Percentiles rank a stretch among this genome's conserved stretches.
These are phyloP conservation scores for Scleroderma citrinum DNA, from an alignment of 768 basidiomycete species.

Conservation along the genomic window DNA sequence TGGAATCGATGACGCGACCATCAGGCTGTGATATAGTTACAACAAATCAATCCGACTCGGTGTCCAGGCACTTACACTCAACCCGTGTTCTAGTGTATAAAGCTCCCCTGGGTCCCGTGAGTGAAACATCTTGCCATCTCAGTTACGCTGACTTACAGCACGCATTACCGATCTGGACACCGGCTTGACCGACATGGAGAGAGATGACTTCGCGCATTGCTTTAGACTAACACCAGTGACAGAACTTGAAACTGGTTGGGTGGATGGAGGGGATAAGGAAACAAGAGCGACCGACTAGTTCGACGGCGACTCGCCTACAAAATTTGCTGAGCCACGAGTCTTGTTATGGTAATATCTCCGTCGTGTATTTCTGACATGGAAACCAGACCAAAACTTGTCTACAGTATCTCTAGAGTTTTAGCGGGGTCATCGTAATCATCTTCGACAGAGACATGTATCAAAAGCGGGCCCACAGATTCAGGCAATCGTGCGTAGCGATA, in stretches of 20 bases:
- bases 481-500: no score
- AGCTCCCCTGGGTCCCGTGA: slow-evolving; percentile 69
- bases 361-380: neutral
- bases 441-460: neutral
- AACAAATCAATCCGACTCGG: slow-evolving; percentile 6
- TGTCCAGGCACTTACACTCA: slow-evolving; percentile 59
- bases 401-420: neutral
- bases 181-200: slow-evolving; percentile 95
- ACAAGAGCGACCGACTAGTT: slow-evolving; percentile 5
- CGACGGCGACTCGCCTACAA: slow-evolving; percentile 6
- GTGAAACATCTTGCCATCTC: slow-evolving; percentile 6
- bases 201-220: slow-evolving; percentile 93
- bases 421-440: no score
- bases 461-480: neutral
- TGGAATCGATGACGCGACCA: slow-evolving; percentile 74
- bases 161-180: slow-evolving; percentile 91
- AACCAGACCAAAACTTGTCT: slow-evolving; percentile 1
- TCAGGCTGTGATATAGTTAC: slow-evolving; percentile 58
- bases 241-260: slow-evolving; percentile 7
- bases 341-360: slow-evolving; percentile 22
- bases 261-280: slow-evolving; percentile 11
- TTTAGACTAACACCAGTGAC: slow-evolving; percentile 11
- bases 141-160: slow-evolving; percentile 63
- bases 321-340: slow-evolving; percentile 14
- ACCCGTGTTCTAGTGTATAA: slow-evolving; percentile 96